Base-by-base conservation (phyloP, 2,329 filamentous ascomycete species). In the Xylariaceae sp. region DNA sequence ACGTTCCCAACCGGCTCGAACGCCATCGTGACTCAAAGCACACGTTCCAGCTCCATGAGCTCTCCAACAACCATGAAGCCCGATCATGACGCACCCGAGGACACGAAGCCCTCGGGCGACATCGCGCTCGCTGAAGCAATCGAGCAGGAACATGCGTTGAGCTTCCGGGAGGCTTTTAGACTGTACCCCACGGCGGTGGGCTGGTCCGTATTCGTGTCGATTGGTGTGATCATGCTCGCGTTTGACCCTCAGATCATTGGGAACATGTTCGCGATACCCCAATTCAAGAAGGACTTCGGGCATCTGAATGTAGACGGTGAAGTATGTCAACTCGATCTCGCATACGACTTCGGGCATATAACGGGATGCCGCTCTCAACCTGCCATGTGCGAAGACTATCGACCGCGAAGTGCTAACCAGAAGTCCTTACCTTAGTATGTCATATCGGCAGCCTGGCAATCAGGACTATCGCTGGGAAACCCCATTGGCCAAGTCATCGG, bases 241-340 rank as follows among this genome's bases (percentile, higher is more conserved):
- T 87, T 85, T 58, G 82, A 86, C 61, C 78, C 81, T 0, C 82
- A 86, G 61, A 73, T 86, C 10, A 72, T 85, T 15, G 81, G 81
- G 19, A 82, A 82, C 52, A 72, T 86, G 46, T 85, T 81, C 43
- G 66, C 66, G 12, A 65, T 66, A 48, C 63, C 65, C 11, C 64
- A 67, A 45, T 68, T 68, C 47, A 61, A 66, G 45, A 62, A 62
- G 42, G 66, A 66, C 31, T 68, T 68, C 44, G 66, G 66, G 1
- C 57, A 57, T 27, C 53, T 59, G 51, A 56, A 60, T 41, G 51
- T 52, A 5, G 40, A 66, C 12, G 66, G 66, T 40, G 56, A 64
- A 49, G 64, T 68, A 56, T 41, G 66, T 18, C 30, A 12, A 31
- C 4, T 14, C 30, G 52, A 18, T n/a, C 52, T 42, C n/a, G 22